Evolutionary conservation across 257 asterid genomes (phyloP).

Genomic region (Penstemon newberryi): DNA sequence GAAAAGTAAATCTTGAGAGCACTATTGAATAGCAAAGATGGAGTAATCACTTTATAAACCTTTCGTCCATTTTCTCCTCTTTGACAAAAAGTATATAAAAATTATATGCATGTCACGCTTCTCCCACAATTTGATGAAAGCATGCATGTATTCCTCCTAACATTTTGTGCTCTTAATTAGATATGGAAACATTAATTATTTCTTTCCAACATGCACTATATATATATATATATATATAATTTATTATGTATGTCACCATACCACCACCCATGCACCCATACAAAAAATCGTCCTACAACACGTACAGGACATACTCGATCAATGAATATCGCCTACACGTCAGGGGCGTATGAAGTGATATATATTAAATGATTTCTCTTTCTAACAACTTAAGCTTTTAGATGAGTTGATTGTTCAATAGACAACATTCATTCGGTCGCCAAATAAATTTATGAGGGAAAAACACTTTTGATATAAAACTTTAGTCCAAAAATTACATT

Average conservation of each 20-base stretch:
- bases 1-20: neutral
- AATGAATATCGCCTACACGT: too few relatives aligned
- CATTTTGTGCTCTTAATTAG: conserved; percentile 11
- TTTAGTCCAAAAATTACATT: too few relatives aligned
- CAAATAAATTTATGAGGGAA: too few relatives aligned
- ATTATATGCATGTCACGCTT: conserved; percentile 5
- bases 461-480: too few relatives aligned
- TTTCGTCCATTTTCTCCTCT: neutral
- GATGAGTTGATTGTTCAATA: too few relatives aligned
- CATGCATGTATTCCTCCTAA: conserved; percentile 22
- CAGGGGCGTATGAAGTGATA: too few relatives aligned
- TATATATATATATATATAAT: too few relatives aligned
- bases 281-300: too few relatives aligned
- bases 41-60: neutral
- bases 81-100: neutral
- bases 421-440: too few relatives aligned
- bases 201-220: conserved; percentile 19
- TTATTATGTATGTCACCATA: neutral
- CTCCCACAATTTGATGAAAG: conserved; percentile 16
- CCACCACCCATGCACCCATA: neutral
- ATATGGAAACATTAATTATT: conserved; percentile 26
- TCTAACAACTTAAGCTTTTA: too few relatives aligned
- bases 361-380: too few relatives aligned
- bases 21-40: neutral
- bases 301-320: too few relatives aligned